Percentiles rank a stretch among this genome's conserved stretches.
Conservation (phyloP, 176 grass and related monocot genomes). For the Secale cereale region DNA sequence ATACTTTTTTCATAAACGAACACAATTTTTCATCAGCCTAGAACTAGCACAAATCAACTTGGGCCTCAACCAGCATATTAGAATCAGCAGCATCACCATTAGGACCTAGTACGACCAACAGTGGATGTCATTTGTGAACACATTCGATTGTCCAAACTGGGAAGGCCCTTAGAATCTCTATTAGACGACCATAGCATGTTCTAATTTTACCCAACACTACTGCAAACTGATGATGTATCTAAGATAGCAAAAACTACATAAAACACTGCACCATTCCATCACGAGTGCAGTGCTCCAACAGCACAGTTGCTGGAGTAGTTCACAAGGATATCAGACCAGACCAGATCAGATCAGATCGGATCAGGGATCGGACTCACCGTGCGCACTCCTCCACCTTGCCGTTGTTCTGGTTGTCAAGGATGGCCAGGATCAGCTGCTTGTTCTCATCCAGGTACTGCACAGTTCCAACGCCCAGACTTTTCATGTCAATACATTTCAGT, state of each 20-base stretch:
- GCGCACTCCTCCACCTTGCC: slow-evolving; percentile 95
- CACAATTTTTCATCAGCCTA: not conserved
- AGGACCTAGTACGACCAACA: not conserved
- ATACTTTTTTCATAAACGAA: not conserved
- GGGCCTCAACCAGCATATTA: not conserved
- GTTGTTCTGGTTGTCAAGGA: slow-evolving; percentile 97
- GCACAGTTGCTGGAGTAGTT: not conserved
- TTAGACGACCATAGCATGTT: not conserved
- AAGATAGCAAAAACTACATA: not conserved
- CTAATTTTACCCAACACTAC: not conserved
- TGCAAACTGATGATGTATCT: not conserved
- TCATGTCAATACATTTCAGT: slow-evolving; percentile 2
- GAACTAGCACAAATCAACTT: not conserved
- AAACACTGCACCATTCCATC: not conserved
- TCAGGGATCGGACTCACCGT: slow-evolving; percentile 48
- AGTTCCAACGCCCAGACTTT: slow-evolving; percentile 25
- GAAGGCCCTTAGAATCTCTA: not conserved
- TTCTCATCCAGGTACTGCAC: slow-evolving; percentile 99
- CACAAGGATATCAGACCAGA: not conserved
- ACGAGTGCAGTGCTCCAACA: not conserved
- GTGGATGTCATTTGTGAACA: not conserved
- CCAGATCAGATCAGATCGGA: not conserved
- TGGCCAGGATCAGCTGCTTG: slow-evolving; percentile 97
- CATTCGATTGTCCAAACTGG: not conserved
- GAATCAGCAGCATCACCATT: not conserved